phyloP scores from a whole-genome alignment of 495 filamentous ascomycete genomes.

The Podospora didyma region DNA sequence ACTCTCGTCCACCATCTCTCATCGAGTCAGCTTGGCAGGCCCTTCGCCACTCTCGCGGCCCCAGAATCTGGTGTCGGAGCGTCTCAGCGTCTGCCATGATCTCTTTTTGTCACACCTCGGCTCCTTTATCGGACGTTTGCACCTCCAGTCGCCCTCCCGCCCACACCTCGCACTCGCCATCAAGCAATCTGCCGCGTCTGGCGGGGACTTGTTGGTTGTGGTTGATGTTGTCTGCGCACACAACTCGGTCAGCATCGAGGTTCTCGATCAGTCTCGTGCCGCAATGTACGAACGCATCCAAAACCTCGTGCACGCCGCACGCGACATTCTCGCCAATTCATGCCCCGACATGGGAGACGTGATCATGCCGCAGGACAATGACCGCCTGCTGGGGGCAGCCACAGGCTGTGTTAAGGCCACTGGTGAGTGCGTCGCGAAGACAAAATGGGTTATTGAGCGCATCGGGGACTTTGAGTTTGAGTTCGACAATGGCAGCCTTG shows the following conservation, averaged over 20 bases:
- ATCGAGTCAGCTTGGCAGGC: slow-evolving; percentile 49
- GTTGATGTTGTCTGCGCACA: slow-evolving; percentile 82
- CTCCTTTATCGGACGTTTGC: slow-evolving; percentile 85
- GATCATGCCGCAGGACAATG: slow-evolving; percentile 76
- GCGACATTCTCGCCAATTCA: slow-evolving; percentile 65
- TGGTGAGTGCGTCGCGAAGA: slow-evolving; percentile 84
- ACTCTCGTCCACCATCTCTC: slow-evolving; percentile 49
- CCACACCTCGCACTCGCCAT: slow-evolving; percentile 67
- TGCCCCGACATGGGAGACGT: slow-evolving; percentile 64
- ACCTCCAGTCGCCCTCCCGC: slow-evolving; percentile 83
- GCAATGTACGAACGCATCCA: slow-evolving; percentile 77
- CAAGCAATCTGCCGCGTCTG: slow-evolving; percentile 76
- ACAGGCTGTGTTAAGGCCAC: slow-evolving; percentile 87
- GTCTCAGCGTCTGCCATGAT: slow-evolving; percentile 75
- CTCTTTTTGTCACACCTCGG: slow-evolving; percentile 82
- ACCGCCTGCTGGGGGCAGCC: slow-evolving; percentile 71
- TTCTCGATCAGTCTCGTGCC: slow-evolving; percentile 65
- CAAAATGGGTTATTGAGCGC: slow-evolving; percentile 78
- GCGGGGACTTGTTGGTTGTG: slow-evolving; percentile 68
- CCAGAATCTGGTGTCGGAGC: slow-evolving; percentile 53
- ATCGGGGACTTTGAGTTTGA: slow-evolving; percentile 94
- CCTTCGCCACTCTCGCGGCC: slow-evolving; percentile 37
- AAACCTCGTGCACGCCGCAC: slow-evolving; percentile 73
- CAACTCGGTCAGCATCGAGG: slow-evolving; percentile 59
- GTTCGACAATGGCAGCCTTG: slow-evolving; percentile 39